Percentiles rank a stretch among this genome's conserved stretches.
These are phyloP conservation scores for Ilex asprella DNA, from an alignment of 257 asterid genomes.

Conservation along the genomic window DNA sequence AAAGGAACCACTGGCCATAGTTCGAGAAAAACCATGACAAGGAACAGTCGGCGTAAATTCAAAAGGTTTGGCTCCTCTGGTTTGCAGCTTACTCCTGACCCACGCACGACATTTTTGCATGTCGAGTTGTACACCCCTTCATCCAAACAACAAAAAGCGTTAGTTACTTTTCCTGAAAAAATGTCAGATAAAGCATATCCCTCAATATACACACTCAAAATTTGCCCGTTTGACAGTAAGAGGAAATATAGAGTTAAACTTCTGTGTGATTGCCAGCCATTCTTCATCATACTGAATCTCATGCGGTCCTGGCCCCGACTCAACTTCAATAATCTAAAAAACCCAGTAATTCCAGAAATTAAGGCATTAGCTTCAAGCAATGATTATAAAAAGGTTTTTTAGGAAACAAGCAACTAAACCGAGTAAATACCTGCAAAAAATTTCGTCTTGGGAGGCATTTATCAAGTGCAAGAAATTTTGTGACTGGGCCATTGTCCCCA, in stretches of 20 bases:
- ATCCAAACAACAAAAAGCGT: constrained; percentile 11
- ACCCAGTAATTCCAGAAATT: constrained; percentile 13
- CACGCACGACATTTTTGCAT: constrained; percentile 47
- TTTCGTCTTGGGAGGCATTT: constrained; percentile 40
- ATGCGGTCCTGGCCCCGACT: constrained; percentile 70
- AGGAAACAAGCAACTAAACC: constrained; percentile 5
- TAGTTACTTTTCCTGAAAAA: constrained; percentile 10
- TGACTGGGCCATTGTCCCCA: constrained; percentile 49
- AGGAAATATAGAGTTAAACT: constrained; percentile 66
- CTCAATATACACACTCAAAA: constrained; percentile 40
- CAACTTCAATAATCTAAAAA: constrained; percentile 66
- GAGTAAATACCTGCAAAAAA: constrained; percentile 65
- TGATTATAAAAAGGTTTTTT: constrained; percentile 7
- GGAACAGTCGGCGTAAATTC: constrained; percentile 71
- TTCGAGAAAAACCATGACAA: constrained; percentile 43
- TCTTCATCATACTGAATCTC: constrained; percentile 91
- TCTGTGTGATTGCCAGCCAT: constrained; percentile 89
- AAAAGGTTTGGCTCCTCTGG: constrained; percentile 62
- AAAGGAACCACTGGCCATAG: constrained; percentile 24
- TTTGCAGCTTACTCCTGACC: constrained; percentile 46
- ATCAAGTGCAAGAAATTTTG: constrained; percentile 49
- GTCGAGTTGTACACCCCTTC: constrained; percentile 48
- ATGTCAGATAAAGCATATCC: constrained; percentile 5
- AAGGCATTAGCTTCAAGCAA: constrained; percentile 13
- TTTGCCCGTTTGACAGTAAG: constrained; percentile 38